Evolutionary conservation across 345 rosid species (phyloP).

Genomic region (Bretschneidera sinensis): DNA sequence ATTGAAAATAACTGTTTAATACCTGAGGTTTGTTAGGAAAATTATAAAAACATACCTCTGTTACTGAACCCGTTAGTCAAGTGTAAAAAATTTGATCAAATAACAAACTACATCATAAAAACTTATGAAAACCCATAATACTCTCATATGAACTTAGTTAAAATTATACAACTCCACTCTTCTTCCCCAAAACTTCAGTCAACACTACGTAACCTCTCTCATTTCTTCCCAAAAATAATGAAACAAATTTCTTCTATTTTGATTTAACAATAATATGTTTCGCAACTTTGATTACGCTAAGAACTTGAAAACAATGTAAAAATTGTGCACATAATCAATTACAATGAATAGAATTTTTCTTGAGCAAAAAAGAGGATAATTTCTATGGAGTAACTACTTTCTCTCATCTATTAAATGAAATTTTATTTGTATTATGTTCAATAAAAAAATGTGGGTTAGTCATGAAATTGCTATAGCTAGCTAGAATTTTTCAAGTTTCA

Average conservation of each 20-base stretch:
- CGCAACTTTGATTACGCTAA: too few species aligned
- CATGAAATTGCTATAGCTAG: not conserved
- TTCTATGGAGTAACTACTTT: not conserved
- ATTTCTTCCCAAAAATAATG: not conserved
- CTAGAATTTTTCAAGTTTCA: not conserved
- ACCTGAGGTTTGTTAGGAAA: too few species aligned
- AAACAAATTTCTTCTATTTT: not conserved
- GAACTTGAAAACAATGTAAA: not conserved
- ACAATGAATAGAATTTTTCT: not conserved
- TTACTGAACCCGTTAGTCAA: too few species aligned
- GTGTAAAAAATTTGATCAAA: too few species aligned
- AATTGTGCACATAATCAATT: not conserved
- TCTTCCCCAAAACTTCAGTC: too few species aligned
- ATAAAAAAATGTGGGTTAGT: conserved; percentile 45
- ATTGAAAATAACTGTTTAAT: too few species aligned
- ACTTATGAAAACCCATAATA: too few species aligned
- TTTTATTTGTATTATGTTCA: conserved; percentile 26
- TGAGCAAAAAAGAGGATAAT: not conserved
- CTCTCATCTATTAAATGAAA: not conserved
- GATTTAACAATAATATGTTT: not conserved
- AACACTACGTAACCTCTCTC: too few species aligned
- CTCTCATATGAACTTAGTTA: too few species aligned
- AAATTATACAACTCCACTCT: too few species aligned
- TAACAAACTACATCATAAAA: too few species aligned
- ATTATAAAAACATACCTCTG: too few species aligned